Evolutionary conservation across 306 rosid genomes (phyloP).

Genomic region (Acacia acuminata): DNA sequence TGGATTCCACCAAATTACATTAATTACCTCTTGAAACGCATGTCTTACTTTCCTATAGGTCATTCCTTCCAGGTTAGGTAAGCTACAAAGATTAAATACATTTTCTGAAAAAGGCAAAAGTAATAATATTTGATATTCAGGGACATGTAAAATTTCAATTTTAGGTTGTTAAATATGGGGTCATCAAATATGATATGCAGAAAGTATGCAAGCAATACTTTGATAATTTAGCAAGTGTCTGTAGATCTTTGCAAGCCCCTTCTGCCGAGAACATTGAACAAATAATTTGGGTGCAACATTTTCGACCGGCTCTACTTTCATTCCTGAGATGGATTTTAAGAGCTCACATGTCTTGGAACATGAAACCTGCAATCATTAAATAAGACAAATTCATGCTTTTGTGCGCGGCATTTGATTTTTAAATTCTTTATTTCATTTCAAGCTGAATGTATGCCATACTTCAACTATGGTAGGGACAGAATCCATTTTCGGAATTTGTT

Average conservation of each 20-base stretch:
- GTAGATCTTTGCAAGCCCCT: constrained; percentile 95
- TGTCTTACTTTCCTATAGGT: constrained; percentile 68
- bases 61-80: constrained; percentile 68
- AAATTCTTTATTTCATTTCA: constrained; percentile 6
- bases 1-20: constrained; percentile 22
- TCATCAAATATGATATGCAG: constrained; percentile 19
- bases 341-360: constrained; percentile 85
- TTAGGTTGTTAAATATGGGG: neutral
- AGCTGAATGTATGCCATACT: constrained; percentile 48
- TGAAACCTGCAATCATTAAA: constrained; percentile 73
- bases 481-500: constrained; percentile 82
- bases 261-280: constrained; percentile 99
- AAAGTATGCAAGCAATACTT: constrained; percentile 53
- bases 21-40: constrained; percentile 68
- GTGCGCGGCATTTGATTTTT: neutral
- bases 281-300: constrained; percentile 90
- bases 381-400: constrained; percentile 28
- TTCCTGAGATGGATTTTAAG: constrained; percentile 76
- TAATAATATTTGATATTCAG: constrained; percentile 27
- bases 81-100: constrained; percentile 79
- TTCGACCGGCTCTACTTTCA: constrained; percentile 92
- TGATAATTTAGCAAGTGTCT: constrained; percentile 89
- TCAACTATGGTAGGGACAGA: constrained; percentile 89
- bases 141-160: neutral
- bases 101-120: constrained; percentile 72